Conservation (phyloP, 139 green algal genomes). For the Coccomyxa sp. region DNA sequence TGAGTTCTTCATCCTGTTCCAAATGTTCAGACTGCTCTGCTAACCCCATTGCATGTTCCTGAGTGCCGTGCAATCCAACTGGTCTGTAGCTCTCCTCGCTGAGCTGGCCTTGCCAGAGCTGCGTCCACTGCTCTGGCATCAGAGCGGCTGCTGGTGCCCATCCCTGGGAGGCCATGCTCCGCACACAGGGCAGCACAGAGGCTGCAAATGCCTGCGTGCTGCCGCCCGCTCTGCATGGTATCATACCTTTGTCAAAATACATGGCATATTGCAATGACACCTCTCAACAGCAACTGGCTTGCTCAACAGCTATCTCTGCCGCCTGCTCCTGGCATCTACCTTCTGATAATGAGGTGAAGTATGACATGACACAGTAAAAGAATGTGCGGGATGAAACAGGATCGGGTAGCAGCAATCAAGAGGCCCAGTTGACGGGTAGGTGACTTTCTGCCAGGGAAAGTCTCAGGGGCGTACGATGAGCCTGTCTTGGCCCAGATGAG, state of each 20-base stretch:
- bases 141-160: background rate
- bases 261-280: background rate
- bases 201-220: background rate
- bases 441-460: background rate
- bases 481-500: conserved; percentile 1
- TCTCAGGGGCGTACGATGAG: background rate
- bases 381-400: background rate
- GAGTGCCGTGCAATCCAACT: too few species aligned
- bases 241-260: background rate
- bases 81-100: background rate
- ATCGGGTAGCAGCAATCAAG: too few species aligned
- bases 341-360: background rate
- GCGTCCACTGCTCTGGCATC: conserved; percentile 2
- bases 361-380: background rate
- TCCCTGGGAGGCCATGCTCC: background rate
- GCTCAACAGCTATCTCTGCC: background rate
- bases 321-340: background rate
- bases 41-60: too few species aligned
- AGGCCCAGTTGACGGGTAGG: too few species aligned
- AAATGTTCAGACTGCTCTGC: too few species aligned
- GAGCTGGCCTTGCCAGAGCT: background rate
- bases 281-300: background rate
- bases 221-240: background rate
- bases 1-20: too few species aligned
- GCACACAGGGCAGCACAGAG: background rate